phyloP scores from a whole-genome alignment of 176 grass and related monocot species.

The Puccinellia tenuiflora region DNA sequence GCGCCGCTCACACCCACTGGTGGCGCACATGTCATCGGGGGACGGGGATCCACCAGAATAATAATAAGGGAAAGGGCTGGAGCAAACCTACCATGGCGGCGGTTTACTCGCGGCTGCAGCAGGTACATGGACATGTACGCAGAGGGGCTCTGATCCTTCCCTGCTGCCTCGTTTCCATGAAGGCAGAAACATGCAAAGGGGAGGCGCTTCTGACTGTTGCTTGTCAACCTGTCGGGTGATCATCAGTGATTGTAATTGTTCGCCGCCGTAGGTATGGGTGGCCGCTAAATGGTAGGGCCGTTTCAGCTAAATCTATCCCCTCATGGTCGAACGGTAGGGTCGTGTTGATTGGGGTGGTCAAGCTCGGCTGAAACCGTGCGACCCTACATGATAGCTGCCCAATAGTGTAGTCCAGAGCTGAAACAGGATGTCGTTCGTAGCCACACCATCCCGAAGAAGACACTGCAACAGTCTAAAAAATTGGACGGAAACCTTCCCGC shows the following conservation, averaged over 20 bases:
- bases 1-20: conserved; percentile 16
- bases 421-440: no score
- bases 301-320: neutral
- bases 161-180: neutral
- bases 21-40: conserved; percentile 26
- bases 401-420: neutral
- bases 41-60: neutral
- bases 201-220: neutral
- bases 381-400: neutral
- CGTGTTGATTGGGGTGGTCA: neutral
- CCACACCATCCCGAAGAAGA: no score
- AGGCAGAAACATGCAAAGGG: neutral
- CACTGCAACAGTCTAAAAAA: no score
- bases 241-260: neutral
- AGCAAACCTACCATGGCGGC: conserved; percentile 31
- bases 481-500: no score
- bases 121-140: neutral
- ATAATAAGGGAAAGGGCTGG: neutral
- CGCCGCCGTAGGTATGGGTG: neutral
- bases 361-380: no score
- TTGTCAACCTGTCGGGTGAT: neutral
- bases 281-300: neutral
- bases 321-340: no score
- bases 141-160: neutral
- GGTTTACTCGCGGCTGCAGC: conserved; percentile 21